phyloP scores from a whole-genome alignment of 192 early-diverging fungal species.

The Cetraspora pellucida region DNA sequence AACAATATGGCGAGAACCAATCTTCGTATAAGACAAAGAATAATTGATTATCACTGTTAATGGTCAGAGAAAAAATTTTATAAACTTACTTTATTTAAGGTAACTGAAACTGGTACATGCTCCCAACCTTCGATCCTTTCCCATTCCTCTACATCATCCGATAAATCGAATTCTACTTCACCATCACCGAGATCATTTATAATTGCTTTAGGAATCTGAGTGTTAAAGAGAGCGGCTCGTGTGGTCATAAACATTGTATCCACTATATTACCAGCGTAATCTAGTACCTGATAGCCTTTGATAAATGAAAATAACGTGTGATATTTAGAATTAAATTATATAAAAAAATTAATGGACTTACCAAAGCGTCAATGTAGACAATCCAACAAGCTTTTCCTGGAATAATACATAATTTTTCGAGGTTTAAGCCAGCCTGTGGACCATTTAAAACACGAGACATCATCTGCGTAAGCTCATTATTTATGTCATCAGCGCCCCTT shows the following conservation, averaged over 20 bases:
- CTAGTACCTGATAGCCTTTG: slow-evolving; percentile 59
- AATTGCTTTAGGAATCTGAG: slow-evolving; percentile 79
- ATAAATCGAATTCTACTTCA: slow-evolving; percentile 88
- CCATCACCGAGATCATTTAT: slow-evolving; percentile 82
- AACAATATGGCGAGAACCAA: slow-evolving; percentile 79
- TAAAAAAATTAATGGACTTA: slow-evolving; percentile 34
- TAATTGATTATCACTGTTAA: neutral
- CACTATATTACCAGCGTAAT: slow-evolving; percentile 83
- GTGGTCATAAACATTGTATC: slow-evolving; percentile 87
- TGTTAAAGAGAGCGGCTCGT: slow-evolving; percentile 87
- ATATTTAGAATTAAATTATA: neutral
- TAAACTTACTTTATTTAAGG: slow-evolving; percentile 73
- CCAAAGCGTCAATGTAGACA: slow-evolving; percentile 86
- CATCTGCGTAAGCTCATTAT: slow-evolving; percentile 82
- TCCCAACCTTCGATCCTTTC: slow-evolving; percentile 76
- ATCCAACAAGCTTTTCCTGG: slow-evolving; percentile 90
- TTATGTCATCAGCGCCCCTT: slow-evolving; percentile 78
- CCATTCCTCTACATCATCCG: slow-evolving; percentile 86
- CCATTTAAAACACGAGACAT: slow-evolving; percentile 80
- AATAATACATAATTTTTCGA: slow-evolving; percentile 87
- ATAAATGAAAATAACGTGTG: neutral
- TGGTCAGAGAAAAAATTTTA: neutral
- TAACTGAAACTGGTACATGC: slow-evolving; percentile 79
- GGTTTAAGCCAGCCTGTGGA: slow-evolving; percentile 81
- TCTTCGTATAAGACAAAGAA: slow-evolving; percentile 48